phyloP scores from a whole-genome alignment of 345 rosid genomes.

The Conringia planisiliqua region DNA sequence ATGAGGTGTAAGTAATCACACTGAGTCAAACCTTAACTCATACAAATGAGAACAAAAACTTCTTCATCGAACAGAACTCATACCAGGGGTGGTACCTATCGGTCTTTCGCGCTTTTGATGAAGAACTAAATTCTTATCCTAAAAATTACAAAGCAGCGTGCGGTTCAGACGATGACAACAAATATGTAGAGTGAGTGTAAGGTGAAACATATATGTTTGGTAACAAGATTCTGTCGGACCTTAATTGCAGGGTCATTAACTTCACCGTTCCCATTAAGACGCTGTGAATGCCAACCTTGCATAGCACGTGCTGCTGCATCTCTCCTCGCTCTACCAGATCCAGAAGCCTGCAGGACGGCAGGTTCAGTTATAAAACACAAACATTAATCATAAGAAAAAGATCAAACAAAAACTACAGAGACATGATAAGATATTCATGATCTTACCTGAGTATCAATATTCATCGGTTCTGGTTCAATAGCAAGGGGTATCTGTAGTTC shows the following conservation, averaged over 20 bases:
- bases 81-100: conserved; percentile 65
- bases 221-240: conserved; percentile 38
- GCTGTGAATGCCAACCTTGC: conserved; percentile 98
- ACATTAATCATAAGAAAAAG: neutral
- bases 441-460: conserved; percentile 61
- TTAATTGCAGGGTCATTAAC: conserved; percentile 54
- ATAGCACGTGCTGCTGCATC: conserved; percentile 92
- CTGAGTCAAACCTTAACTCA: conserved; percentile 9
- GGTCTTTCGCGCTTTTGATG: conserved; percentile 72
- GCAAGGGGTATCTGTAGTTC: conserved; percentile 55
- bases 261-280: conserved; percentile 67
- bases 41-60: neutral
- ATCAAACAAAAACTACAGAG: neutral
- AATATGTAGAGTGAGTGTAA: neutral
- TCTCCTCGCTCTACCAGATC: conserved; percentile 77
- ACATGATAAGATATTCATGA: neutral
- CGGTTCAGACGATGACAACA: conserved; percentile 16
- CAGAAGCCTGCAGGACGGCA: conserved; percentile 39
- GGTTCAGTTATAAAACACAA: conserved; percentile 11
- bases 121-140: conserved; percentile 56
- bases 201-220: conserved; percentile 9
- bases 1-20: conserved; percentile 8
- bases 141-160: conserved; percentile 23
- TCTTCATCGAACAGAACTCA: conserved; percentile 15
- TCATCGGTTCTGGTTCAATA: conserved; percentile 46